Percentiles rank a stretch among this genome's conserved stretches.
phyloP scores from a whole-genome alignment of 768 basidiomycete genomes.

The Lactarius evosmus region DNA sequence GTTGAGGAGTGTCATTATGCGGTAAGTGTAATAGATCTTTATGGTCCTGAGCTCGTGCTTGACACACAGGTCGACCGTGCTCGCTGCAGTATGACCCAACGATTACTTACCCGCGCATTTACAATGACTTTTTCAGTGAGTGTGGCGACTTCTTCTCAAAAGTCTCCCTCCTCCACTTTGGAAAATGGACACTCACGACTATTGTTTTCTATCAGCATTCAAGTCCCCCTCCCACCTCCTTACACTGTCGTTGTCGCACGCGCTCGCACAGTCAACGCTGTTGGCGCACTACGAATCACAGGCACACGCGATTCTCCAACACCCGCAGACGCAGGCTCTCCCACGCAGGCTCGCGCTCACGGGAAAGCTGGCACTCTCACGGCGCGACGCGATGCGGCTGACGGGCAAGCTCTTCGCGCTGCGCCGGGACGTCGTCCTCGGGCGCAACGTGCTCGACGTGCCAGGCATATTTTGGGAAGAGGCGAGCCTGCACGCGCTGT shows the following conservation, averaged over 20 bases:
- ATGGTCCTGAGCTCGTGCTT: neutral
- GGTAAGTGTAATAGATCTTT: conserved; percentile 41
- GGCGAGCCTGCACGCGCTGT: conserved; percentile 82
- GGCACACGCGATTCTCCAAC: conserved; percentile 73
- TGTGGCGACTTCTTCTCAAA: conserved; percentile 21
- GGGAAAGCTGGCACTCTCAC: conserved; percentile 69
- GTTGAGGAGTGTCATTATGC: conserved; percentile 90
- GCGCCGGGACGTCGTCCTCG: conserved; percentile 84
- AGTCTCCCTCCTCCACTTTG: no score
- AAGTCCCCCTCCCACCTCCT: conserved; percentile 88
- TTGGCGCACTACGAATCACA: conserved; percentile 83
- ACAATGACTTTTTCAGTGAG: conserved; percentile 95
- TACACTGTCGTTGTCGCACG: conserved; percentile 91
- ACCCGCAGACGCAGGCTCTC: conserved; percentile 72
- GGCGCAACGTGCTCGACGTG: conserved; percentile 89
- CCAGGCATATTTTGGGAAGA: conserved; percentile 96
- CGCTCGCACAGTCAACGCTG: conserved; percentile 90
- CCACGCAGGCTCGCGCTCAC: conserved; percentile 78
- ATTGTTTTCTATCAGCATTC: conserved; percentile 53
- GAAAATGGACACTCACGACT: conserved; percentile 8
- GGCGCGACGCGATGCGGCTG: conserved; percentile 81
- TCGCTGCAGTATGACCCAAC: conserved; percentile 67
- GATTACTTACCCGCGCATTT: conserved; percentile 86
- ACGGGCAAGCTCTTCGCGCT: conserved; percentile 56
- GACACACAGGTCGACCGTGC: neutral